Evolutionary conservation across 1,284 basidiomycete genomes (phyloP).

Genomic region (Quambalaria eucalypti): DNA sequence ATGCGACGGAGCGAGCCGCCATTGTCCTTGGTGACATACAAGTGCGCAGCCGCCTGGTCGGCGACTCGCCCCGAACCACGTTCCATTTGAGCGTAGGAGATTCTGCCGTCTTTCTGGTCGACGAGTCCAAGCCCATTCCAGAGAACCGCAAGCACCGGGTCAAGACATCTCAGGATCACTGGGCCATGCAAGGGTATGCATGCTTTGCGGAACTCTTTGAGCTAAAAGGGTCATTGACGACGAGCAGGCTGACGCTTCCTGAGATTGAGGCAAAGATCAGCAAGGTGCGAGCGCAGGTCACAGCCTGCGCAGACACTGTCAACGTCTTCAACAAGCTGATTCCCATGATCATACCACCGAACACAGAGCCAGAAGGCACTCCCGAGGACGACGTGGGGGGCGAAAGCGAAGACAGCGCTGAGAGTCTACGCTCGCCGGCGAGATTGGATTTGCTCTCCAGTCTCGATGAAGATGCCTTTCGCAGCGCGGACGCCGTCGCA

Average conservation of each 20-base stretch:
- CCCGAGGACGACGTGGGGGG: conserved; percentile 3
- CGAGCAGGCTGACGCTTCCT: conserved; percentile 28
- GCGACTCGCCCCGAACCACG: conserved; percentile 23
- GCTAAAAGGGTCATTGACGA: conserved; percentile 14
- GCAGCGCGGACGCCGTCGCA: conserved; percentile 51
- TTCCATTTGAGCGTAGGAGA: conserved; percentile 16
- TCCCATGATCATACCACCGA: conserved; percentile 1
- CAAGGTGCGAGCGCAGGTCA: conserved; percentile 18
- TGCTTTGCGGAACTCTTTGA: conserved; percentile 47
- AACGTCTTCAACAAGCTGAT: conserved; percentile 10
- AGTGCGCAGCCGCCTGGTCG: conserved; percentile 24
- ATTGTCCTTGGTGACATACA: conserved; percentile 22
- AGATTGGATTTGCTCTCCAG: conserved; percentile 52
- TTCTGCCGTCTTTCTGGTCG: conserved; percentile 15
- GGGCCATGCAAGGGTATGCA: conserved; percentile 14
- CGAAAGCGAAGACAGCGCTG: neutral
- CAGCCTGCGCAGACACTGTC: conserved; percentile 27
- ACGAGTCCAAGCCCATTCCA: conserved; percentile 1
- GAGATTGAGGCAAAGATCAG: conserved; percentile 29
- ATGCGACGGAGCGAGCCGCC: conserved; percentile 10
- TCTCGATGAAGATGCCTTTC: conserved; percentile 76
- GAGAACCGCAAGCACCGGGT: neutral
- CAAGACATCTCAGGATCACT: conserved; percentile 14
- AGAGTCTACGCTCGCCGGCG: neutral
- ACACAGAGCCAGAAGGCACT: too few relatives aligned